phyloP scores from a whole-genome alignment of 1,139 yeast species.

The Scheffersomyces insectosa region DNA sequence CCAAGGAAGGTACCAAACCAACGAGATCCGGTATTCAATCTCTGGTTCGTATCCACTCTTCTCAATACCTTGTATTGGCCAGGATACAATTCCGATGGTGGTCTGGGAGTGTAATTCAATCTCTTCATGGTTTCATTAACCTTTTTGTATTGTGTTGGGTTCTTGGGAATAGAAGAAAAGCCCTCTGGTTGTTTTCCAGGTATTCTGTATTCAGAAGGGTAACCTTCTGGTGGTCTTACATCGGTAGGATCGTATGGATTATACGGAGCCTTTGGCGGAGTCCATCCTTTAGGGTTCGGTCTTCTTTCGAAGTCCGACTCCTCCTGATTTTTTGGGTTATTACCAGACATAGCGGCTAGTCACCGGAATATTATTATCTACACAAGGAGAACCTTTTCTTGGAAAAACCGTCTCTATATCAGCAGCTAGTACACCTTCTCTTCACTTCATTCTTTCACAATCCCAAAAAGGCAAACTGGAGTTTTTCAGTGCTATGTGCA shows the following conservation, averaged over 20 bases:
- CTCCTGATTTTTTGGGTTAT: background rate
- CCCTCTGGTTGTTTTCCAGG: conserved; percentile 56
- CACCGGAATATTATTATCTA: too few species aligned
- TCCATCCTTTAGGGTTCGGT: conserved; percentile 84
- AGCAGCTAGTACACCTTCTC: too few species aligned
- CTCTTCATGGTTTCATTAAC: conserved; percentile 73
- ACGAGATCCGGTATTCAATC: conserved; percentile 57
- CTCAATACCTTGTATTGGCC: conserved; percentile 77
- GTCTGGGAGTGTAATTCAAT: conserved; percentile 78
- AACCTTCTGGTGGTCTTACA: conserved; percentile 76
- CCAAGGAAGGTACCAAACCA: conserved; percentile 52
- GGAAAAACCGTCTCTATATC: too few species aligned
- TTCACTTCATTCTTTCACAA: too few species aligned
- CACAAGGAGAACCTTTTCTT: too few species aligned
- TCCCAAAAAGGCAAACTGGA: too few species aligned
- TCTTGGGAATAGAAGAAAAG: conserved; percentile 65
- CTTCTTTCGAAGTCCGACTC: conserved; percentile 45
- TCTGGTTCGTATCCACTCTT: conserved; percentile 53
- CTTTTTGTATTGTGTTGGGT: conserved; percentile 67
- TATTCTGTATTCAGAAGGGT: conserved; percentile 73
- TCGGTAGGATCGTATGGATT: conserved; percentile 84
- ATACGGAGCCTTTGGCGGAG: conserved; percentile 78
- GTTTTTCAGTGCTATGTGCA: too few species aligned
- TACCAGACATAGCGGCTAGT: background rate
- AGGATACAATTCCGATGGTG: conserved; percentile 70